A percentile compares a stretch with the other conserved stretches of the same genome.
Conservation (phyloP, 2,329 filamentous ascomycete species). For the Rugonectria rugulosa region DNA sequence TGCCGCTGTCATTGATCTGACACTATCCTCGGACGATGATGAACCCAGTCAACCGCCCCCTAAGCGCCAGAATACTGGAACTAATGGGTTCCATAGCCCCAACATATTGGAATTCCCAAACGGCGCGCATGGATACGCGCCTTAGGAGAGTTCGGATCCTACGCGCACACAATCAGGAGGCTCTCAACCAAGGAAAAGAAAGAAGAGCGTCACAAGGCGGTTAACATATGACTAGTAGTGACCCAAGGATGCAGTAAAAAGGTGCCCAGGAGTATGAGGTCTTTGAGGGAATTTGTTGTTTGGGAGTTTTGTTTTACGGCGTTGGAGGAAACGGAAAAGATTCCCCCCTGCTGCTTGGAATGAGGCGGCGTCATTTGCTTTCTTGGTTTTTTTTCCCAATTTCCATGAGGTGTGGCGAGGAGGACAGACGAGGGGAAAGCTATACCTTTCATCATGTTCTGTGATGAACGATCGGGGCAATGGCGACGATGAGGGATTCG, state of each 20-base stretch:
- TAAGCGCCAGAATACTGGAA: slow-evolving; percentile 54
- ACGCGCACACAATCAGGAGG: slow-evolving; percentile 15
- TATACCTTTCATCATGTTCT: slow-evolving; percentile 16
- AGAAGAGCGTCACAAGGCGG: not conserved
- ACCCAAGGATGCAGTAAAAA: not conserved
- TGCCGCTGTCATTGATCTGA: slow-evolving; percentile 66
- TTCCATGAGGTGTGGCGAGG: slow-evolving; percentile 2
- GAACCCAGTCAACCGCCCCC: slow-evolving; percentile 52
- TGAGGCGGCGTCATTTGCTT: slow-evolving; percentile 30
- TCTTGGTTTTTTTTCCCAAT: slow-evolving; percentile 18
- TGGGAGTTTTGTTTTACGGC: slow-evolving; percentile 22
- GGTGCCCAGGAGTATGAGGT: slow-evolving; percentile 1
- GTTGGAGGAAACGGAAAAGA: slow-evolving; percentile 41
- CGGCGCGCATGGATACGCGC: slow-evolving; percentile 32
- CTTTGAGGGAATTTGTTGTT: slow-evolving; percentile 1
- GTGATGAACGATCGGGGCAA: not conserved
- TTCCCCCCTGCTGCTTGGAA: slow-evolving; percentile 37
- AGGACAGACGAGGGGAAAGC: slow-evolving; percentile 13
- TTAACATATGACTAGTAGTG: no score
- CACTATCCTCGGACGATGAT: slow-evolving; percentile 62
- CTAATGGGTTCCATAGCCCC: slow-evolving; percentile 35
- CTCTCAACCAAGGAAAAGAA: slow-evolving; percentile 21
- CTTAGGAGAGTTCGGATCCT: slow-evolving; percentile 28
- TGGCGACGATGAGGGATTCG: not conserved
- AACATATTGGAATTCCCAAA: slow-evolving; percentile 30